These are phyloP conservation scores for Endotrypanum monterogeii DNA, from an alignment of 208 protist genomes.

Conservation along the genomic window DNA sequence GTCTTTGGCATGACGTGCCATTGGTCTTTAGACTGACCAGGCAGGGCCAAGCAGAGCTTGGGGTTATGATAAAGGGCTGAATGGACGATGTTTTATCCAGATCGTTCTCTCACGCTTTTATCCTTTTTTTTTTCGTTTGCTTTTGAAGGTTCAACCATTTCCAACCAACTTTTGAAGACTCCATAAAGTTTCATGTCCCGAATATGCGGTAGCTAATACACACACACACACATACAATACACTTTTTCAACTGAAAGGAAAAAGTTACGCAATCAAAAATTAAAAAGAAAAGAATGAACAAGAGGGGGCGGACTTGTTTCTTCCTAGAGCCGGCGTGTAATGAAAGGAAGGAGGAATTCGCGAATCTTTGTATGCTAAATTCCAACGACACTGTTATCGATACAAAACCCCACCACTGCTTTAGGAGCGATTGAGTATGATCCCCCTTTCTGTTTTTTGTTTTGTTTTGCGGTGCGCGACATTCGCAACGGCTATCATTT, in stretches of 20 bases:
- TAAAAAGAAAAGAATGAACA: not conserved
- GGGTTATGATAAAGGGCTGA: not conserved
- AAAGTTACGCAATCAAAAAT: slow-evolving; percentile 2
- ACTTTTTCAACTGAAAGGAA: not conserved
- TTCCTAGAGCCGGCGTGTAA: not conserved
- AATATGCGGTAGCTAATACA: not conserved
- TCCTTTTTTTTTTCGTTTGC: slow-evolving; percentile 7
- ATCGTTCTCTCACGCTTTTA: slow-evolving; percentile 2
- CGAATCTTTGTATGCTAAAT: not conserved
- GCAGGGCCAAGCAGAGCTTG: not conserved
- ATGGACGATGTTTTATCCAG: not conserved
- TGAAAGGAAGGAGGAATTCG: not conserved
- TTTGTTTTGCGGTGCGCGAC: not conserved
- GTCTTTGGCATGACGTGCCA: no score
- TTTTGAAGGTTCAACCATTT: not conserved
- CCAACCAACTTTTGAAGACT: not conserved
- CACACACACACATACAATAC: not conserved
- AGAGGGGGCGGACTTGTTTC: not conserved
- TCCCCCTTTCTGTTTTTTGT: not conserved
- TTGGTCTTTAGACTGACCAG: no score
- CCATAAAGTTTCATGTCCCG: not conserved
- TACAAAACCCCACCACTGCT: not conserved
- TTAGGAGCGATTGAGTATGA: not conserved
- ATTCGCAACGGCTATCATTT: not conserved
- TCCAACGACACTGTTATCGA: not conserved